Evolutionary conservation across 495 filamentous ascomycete genomes (phyloP), one percentile per base, ranked within the genome.

Genomic region (Tuber melanosporum): DNA sequence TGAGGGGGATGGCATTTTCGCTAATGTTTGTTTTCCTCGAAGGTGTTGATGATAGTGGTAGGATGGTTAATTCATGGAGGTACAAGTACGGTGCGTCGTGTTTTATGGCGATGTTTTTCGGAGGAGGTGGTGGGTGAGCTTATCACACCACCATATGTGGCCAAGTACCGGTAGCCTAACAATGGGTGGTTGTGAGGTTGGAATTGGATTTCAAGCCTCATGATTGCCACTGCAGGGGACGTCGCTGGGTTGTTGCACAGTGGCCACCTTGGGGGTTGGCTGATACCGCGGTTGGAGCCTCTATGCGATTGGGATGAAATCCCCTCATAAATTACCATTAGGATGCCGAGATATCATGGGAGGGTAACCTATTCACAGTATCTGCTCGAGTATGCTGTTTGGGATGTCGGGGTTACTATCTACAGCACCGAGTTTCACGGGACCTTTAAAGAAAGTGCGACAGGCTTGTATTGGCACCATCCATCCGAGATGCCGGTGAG

Each of bases 1-100:
- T 52, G 78, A 47, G 70, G 78, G 71, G 45, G 78, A 75, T 36
- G 73, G 78, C 78, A 77, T 80, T 80, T 74, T 77, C 36, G 22
- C 19, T 46, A 14, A 46, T 46, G 3, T 32, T 32, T 14, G 71
- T n/a, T 32, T 42, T 32, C 41, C 22, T n/a, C 42, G 46, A 14
- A 4, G 49, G 15, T 57, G 20, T 32, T 19, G 26, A 17, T 41
- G 74, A n/a, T 19, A 32, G 70, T 41, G 22, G 39, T 26, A 62
- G 62, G 43, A 20, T 19, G 49, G 66, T 70, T 73, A 73, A 41
- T 70, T 71, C 73, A 75, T 80, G 70, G n/a, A 14, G 42, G 42
- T 43, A 10, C 42, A 14, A 5, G 42, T 43, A 10, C 42, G 42
- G 39, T 26, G 8, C n/a, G 22, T 32, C 36, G 52, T 26, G 49